Evolutionary conservation across 768 basidiomycete genomes (phyloP).

Genomic region (Mycena kentingensis): DNA sequence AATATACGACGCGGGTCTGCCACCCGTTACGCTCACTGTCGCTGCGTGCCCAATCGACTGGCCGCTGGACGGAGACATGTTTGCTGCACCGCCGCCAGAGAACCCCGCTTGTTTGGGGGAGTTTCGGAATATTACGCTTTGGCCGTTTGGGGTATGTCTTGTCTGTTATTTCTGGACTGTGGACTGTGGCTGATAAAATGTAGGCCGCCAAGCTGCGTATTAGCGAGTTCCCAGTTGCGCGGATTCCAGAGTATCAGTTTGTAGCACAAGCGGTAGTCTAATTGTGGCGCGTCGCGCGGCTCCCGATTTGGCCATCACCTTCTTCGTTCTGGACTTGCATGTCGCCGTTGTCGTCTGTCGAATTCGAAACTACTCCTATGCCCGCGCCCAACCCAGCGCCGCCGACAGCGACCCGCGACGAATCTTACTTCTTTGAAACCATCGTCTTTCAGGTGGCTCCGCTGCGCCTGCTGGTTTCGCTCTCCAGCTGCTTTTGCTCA

Average conservation of each 20-base stretch:
- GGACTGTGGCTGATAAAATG: not conserved
- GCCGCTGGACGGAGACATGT: constrained; percentile 48
- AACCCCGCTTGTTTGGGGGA: constrained; percentile 45
- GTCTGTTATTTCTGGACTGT: not conserved
- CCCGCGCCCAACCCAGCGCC: too few relatives aligned
- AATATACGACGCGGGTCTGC: constrained; percentile 50
- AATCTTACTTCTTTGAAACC: constrained; percentile 21
- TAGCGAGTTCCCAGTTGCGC: constrained; percentile 44
- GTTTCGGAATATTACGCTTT: constrained; percentile 44
- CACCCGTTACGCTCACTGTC: constrained; percentile 49
- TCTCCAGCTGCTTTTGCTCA: too few relatives aligned
- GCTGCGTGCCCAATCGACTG: constrained; percentile 54
- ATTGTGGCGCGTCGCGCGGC: not conserved
- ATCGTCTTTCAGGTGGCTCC: constrained; percentile 22
- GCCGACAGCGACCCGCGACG: too few relatives aligned
- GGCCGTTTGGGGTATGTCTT: constrained; percentile 50
- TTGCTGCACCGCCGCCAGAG: constrained; percentile 48
- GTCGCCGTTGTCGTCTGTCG: too few relatives aligned
- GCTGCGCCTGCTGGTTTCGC: too few relatives aligned
- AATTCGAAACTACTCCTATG: too few relatives aligned
- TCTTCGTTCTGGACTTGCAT: too few relatives aligned
- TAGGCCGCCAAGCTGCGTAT: constrained; percentile 44
- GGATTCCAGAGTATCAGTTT: constrained; percentile 6
- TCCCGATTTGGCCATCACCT: too few relatives aligned
- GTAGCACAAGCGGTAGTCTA: not conserved